Evolutionary conservation across 1,284 basidiomycete species (phyloP).

Genomic region (Irpex sp.): DNA sequence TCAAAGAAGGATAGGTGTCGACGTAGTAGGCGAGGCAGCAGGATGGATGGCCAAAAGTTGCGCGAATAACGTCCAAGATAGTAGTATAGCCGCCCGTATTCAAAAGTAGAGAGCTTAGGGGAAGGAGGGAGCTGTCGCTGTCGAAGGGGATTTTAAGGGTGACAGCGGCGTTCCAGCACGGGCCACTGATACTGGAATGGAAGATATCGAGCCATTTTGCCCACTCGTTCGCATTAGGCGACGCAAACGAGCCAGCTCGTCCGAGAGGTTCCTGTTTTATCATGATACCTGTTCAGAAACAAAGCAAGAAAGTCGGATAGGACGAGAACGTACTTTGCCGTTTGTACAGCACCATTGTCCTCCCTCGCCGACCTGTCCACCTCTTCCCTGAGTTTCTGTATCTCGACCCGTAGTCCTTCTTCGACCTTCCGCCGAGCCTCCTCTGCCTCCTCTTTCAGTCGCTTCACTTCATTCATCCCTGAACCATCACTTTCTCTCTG

Average conservation of each 20-base stretch:
- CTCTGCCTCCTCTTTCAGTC: slow-evolving; percentile 47
- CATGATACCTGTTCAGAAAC: slow-evolving; percentile 5
- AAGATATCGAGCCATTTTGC: slow-evolving; percentile 2
- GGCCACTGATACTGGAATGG: background rate
- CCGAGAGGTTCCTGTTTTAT: slow-evolving; percentile 44
- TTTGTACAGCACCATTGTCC: slow-evolving; percentile 52
- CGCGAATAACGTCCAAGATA: background rate
- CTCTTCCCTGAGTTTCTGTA: slow-evolving; percentile 46
- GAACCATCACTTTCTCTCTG: slow-evolving; percentile 38
- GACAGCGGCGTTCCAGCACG: background rate
- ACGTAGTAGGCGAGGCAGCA: background rate
- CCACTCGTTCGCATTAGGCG: slow-evolving; percentile 59
- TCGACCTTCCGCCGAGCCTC: slow-evolving; percentile 47
- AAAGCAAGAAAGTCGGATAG: background rate
- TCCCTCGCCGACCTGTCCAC: slow-evolving; percentile 52
- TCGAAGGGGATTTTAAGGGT: background rate
- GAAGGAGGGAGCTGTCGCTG: background rate
- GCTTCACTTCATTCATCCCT: slow-evolving; percentile 36
- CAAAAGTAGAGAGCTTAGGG: background rate
- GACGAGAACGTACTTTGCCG: slow-evolving; percentile 50
- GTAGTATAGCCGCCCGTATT: background rate
- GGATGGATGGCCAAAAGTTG: background rate
- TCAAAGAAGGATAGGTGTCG: background rate
- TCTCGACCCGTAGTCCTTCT: slow-evolving; percentile 42
- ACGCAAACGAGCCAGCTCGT: slow-evolving; percentile 61